Evolutionary conservation across 495 filamentous ascomycete species (phyloP).

Genomic region (Penicillium pancosmium): DNA sequence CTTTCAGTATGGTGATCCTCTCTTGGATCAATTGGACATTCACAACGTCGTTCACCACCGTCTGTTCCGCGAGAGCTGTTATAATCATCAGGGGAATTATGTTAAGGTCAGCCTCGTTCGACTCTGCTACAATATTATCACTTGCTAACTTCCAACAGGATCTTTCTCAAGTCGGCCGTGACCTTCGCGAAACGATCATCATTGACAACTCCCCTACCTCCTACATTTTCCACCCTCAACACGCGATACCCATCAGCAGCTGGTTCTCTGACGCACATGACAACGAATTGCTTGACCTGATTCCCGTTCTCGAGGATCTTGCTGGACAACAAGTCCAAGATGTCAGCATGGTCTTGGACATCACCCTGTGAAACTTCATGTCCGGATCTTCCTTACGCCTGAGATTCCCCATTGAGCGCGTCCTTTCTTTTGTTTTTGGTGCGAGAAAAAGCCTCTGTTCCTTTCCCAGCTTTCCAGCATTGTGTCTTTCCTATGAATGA

Average conservation of each 20-base stretch:
- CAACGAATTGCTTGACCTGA: slow-evolving; percentile 97
- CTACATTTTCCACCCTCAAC: slow-evolving; percentile 99
- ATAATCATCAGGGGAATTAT: slow-evolving; percentile 99
- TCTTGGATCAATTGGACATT: slow-evolving; percentile 96
- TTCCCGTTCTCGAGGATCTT: slow-evolving; percentile 97
- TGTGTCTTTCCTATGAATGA: slow-evolving; percentile 20
- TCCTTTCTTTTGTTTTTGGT: slow-evolving; percentile 26
- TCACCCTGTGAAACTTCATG: slow-evolving; percentile 66
- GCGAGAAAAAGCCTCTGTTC: slow-evolving; percentile 31
- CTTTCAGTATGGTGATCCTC: slow-evolving; percentile 86
- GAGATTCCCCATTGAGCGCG: slow-evolving; percentile 38
- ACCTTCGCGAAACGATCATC: slow-evolving; percentile 97
- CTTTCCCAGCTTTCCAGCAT: slow-evolving; percentile 25
- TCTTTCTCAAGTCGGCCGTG: slow-evolving; percentile 92
- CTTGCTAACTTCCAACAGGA: slow-evolving; percentile 55
- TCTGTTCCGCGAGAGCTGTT: slow-evolving; percentile 96
- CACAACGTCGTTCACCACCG: slow-evolving; percentile 96
- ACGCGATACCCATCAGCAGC: slow-evolving; percentile 98
- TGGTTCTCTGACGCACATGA: slow-evolving; percentile 99
- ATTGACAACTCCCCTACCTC: slow-evolving; percentile 99
- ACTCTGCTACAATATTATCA: background rate
- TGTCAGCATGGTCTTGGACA: slow-evolving; percentile 97
- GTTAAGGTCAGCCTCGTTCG: slow-evolving; percentile 68
- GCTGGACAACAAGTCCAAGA: slow-evolving; percentile 85
- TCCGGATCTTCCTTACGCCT: slow-evolving; percentile 36